These are phyloP conservation scores for Mariannaea sp. DNA, from an alignment of 2,329 filamentous ascomycete genomes.

Conservation along the genomic window DNA sequence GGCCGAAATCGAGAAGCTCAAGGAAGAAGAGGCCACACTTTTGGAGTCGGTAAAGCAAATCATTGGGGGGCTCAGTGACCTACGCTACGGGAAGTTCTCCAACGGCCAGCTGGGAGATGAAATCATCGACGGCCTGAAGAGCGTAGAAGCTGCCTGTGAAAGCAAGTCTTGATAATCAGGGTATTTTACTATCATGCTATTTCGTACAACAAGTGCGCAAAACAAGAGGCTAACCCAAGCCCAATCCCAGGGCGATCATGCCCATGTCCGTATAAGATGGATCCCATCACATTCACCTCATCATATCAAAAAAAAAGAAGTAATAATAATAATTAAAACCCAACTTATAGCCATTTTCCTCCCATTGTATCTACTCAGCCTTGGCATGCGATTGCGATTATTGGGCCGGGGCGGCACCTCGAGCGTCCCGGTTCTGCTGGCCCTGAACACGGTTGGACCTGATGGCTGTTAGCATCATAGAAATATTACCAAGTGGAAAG, in stretches of 20 bases:
- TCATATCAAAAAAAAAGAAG: slow-evolving; percentile 21
- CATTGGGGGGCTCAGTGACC: slow-evolving; percentile 76
- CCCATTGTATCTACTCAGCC: slow-evolving; percentile 12
- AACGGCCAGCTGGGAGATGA: slow-evolving; percentile 68
- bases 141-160: slow-evolving; percentile 64
- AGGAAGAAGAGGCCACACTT: slow-evolving; percentile 66
- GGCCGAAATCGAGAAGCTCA: slow-evolving; percentile 67
- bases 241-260: slow-evolving; percentile 17
- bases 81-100: slow-evolving; percentile 77
- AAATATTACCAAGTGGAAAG: slow-evolving; percentile 2
- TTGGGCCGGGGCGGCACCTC: slow-evolving; percentile 19
- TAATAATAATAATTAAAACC: too few species aligned
- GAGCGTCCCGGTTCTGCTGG: slow-evolving; percentile 18
- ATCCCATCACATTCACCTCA: slow-evolving; percentile 21
- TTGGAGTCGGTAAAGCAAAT: slow-evolving; percentile 66
- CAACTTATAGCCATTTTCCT: slow-evolving; percentile 14
- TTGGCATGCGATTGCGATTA: slow-evolving; percentile 20
- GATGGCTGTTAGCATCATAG: slow-evolving; percentile 29
- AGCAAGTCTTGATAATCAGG: slow-evolving; percentile 43
- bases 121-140: slow-evolving; percentile 66
- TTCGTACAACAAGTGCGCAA: slow-evolving; percentile 21
- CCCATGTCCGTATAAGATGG: slow-evolving; percentile 21
- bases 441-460: slow-evolving; percentile 47
- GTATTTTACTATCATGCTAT: slow-evolving; percentile 28
- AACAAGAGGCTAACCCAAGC: slow-evolving; percentile 22